A percentile compares a stretch with the other conserved stretches of the same genome.
phyloP scores from a whole-genome alignment of 495 filamentous ascomycete genomes.

The Thermochaetoides thermophila region DNA sequence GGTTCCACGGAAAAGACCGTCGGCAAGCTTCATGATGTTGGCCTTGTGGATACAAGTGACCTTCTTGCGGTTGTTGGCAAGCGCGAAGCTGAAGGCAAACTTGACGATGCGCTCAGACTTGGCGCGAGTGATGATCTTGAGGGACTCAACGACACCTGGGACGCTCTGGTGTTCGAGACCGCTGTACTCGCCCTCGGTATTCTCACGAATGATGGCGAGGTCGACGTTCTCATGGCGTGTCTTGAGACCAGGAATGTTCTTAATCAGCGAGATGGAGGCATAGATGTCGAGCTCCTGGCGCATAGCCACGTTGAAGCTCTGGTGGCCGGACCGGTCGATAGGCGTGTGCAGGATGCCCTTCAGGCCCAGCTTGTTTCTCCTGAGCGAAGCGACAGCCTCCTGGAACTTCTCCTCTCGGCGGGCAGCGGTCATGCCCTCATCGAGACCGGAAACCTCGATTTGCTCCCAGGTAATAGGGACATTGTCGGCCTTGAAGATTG shows the following conservation, averaged over 20 bases:
- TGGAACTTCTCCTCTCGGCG: constrained; percentile 89
- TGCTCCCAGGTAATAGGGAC: constrained; percentile 98
- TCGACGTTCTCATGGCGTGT: constrained; percentile 95
- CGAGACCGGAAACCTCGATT: constrained; percentile 83
- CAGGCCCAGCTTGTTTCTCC: constrained; percentile 93
- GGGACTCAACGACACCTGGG: constrained; percentile 89
- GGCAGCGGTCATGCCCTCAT: constrained; percentile 59
- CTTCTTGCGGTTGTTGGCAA: constrained; percentile 97
- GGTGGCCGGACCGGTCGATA: constrained; percentile 90
- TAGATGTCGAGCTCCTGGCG: constrained; percentile 99
- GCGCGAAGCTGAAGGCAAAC: constrained; percentile 93
- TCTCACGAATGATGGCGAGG: constrained; percentile 98
- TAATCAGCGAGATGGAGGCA: constrained; percentile 92
- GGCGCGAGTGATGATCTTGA: constrained; percentile 98
- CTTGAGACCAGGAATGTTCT: constrained; percentile 97
- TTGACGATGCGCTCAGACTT: constrained; percentile 98
- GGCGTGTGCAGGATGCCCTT: constrained; percentile 97
- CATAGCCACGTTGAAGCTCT: constrained; percentile 98
- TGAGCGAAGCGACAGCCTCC: constrained; percentile 85
- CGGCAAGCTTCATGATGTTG: constrained; percentile 99
- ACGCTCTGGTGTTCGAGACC: constrained; percentile 98
- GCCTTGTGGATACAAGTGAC: constrained; percentile 99
- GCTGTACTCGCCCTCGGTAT: constrained; percentile 98
- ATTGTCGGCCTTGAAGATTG: constrained; percentile 98
- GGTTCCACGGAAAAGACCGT: constrained; percentile 94